Base-by-base conservation (phyloP, 176 grass and related monocot genomes). In the Musa beccarii region DNA sequence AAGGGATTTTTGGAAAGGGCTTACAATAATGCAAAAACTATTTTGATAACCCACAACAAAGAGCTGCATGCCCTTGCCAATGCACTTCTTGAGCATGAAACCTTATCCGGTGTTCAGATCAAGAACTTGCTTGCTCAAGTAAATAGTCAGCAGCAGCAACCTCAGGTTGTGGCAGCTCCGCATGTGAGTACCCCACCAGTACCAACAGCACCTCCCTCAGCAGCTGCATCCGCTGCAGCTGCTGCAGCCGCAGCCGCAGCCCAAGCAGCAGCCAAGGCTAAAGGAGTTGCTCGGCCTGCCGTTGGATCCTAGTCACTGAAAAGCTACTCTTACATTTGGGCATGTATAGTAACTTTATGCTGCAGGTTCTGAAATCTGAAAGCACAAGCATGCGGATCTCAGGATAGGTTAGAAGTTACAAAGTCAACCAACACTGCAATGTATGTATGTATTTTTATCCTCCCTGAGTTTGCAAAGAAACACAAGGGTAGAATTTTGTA, bases 81-180 rank as follows among this genome's bases (percentile, higher is more conserved):
- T 49, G 87, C 92, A 10, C 89, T 96, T 75, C 64, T 96, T 66
- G 85, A 96, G 78, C 83, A 89, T 0, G 92, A 96, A 57, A 96
- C 89, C 0, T 74, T 96, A 14, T 72, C 83, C 0, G 92, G 92
- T 51, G 59, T 78, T 5, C 92, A 96, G 81, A 92, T 96, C 63
- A 96, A 92, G 81, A 78, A 81, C 10, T 22, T 96, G 4, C 49
- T 96, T 20, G 70, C 80, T 25, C 86, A 89, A 8, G 71, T 76
- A 16, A 64, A 89, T 51, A 68, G 68, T 23, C 83, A 62, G 17
- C 81, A 80, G 75, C 14, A 81, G 76, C 83, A 85, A 64, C 73
- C 68, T 53, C 74, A 82, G 81, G 23, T n/a, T 8, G 50, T 74
- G 15, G 74, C 79, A 81, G 78, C 77, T 2, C 49, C 34, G 4